Evolutionary conservation across 2,329 filamentous ascomycete genomes (phyloP), one percentile per base, ranked within the genome.

Genomic region (Tolypocladium ovalisporum): DNA sequence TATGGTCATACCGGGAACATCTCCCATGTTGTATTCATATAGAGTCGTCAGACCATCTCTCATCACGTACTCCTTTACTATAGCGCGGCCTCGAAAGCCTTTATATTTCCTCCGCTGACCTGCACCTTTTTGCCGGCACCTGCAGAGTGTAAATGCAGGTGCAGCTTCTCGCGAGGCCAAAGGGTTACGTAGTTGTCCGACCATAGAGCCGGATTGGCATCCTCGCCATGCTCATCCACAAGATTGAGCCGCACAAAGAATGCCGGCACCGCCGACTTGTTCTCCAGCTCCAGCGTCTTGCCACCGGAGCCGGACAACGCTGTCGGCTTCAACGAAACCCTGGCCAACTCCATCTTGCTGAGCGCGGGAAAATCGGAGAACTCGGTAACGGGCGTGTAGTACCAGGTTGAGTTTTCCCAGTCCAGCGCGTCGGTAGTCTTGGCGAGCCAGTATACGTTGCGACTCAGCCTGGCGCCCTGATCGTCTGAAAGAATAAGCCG

Each of bases 171-270:
- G 1, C 70, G 67, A 0, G 83, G 81, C 74, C 79, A 84, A 12
- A 86, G 67, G 1, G 82, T 85, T 15, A 86, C 70, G 59, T 86
- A 86, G 59, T 86, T 86, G 60, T 86, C 83, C 1, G 77, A 78
- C 82, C 83, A 86, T 24, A 72, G 70, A 1, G 82, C 74, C 0
- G 82, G 80, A 5, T 75, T 61, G 0, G 84, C 71, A 54, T 83
- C 79, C 0, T 69, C 61, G 0, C 75, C 75, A 0, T 66, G 58
- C 2, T 56, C 60, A 59, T 82, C 74, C 0, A 83, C 71, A 1
- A 84, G 65, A 52, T 75, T 76, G 35, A 86, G 56, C 2, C 76
- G 71, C 10, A 86, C 62, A 60, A 86, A 86, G 52, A 86, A 78
- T 0, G 83, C 84, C 0, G 83, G 83, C 0, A 79, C 66, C 0